Evolutionary conservation across 2,329 filamentous ascomycete species (phyloP), one percentile per base, ranked within the genome.

Genomic region (Aspergillus sp.): DNA sequence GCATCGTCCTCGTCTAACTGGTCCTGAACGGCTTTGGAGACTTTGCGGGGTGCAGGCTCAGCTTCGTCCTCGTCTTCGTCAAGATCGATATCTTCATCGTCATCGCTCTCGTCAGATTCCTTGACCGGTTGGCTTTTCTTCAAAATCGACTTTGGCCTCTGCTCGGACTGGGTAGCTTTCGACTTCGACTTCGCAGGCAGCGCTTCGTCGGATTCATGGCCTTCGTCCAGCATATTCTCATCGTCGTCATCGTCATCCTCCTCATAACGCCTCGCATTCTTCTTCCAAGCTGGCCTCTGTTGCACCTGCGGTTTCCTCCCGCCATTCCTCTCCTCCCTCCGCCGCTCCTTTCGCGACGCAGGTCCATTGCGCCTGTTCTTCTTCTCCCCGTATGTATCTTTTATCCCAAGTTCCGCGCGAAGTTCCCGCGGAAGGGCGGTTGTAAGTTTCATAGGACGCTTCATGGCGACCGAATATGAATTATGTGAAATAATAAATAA

Each of bases 1-100:
- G 83, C 87, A 60, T 97, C 90, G 49, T 98, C 91, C 52, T 88
- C 76, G 0, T 81, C 83, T 4, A 96, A 72, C 56, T 80, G 82
- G 3, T 84, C 78, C 60, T 77, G 81, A n/a, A 82, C 72, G 0
- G 57, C 59, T 50, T 60, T 62, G 0, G 73, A 66, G 20, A 69
- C 45, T 44, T 62, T 61, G 3, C 38, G 45, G 9, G 44, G 46
- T 2, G 46, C 33, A 13, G 32, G 20, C 22, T 41, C 30, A 6
- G 46, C 48, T 7, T 58, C 53, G 45, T 64, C 66, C 20, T 69
- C 49, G 10, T 49, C 46, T 4, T 54, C 56, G 5, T 57, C 55
- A 46, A 45, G 43, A 4, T 30, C 4, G 25, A 30, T 30, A 30
- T 61, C 59, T 5, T 58, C 57, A 3, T 62, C 61, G 7, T 62